Percentiles rank a stretch among this genome's conserved stretches.
Conservation (phyloP, 2,329 filamentous ascomycete species). For the Aspergillus pseudonomiae region DNA sequence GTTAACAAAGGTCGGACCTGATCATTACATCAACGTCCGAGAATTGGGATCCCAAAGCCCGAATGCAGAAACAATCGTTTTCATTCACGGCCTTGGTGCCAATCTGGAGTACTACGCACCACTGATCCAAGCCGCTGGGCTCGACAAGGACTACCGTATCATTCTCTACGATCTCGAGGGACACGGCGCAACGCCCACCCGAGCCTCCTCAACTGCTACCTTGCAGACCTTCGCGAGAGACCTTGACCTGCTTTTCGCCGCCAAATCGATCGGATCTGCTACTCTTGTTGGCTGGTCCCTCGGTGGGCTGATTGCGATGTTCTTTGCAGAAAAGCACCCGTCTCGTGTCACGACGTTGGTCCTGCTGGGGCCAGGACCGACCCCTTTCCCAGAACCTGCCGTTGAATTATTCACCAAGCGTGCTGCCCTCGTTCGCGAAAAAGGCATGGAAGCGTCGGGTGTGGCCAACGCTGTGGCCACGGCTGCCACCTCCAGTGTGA, state of each 20-base stretch:
- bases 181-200: conserved; percentile 58
- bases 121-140: conserved; percentile 37
- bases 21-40: conserved; percentile 32
- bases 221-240: conserved; percentile 51
- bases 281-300: conserved; percentile 57
- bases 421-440: conserved; percentile 45
- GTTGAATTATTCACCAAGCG: conserved; percentile 6
- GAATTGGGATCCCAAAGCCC: conserved; percentile 22
- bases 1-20: conserved; percentile 45
- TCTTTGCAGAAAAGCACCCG: conserved; percentile 46
- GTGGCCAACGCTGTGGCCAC: conserved; percentile 44
- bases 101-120: conserved; percentile 51
- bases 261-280: conserved; percentile 19
- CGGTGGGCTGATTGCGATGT: conserved; percentile 53
- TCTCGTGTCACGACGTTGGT: conserved; percentile 49
- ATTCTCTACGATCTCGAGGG: conserved; percentile 60
- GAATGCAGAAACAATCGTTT: conserved; percentile 44
- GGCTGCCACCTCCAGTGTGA: conserved; percentile 32
- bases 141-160: conserved; percentile 36
- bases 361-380: conserved; percentile 52
- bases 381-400: conserved; percentile 43
- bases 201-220: conserved; percentile 45
- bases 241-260: conserved; percentile 27
- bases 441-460: conserved; percentile 45
- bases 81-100: conserved; percentile 60